Base-by-base conservation (phyloP, 2,329 filamentous ascomycete genomes). In the Orbilia ellipsospora region DNA sequence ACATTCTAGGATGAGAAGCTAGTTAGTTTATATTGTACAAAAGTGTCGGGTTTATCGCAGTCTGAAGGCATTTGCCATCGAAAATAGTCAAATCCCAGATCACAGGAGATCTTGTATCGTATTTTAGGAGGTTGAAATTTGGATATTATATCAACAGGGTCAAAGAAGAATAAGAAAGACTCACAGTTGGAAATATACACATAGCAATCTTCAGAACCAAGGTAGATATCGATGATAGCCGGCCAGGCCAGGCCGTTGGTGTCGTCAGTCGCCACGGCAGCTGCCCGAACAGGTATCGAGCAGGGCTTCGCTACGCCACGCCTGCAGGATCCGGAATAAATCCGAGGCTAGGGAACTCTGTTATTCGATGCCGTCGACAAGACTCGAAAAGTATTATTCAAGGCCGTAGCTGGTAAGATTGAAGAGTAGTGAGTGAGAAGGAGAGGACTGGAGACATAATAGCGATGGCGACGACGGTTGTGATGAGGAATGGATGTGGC, bases 341-440 rank as follows among this genome's bases (percentile, higher is more conserved):
- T 68, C 64, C 63, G 70, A 68, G 51, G 52, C 20, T 61, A 67
- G 31, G 50, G 54, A 6, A 36, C 65, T 45, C 63, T 20, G 10
- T 54, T 56, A 51, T 52, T 63, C 26, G 40, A 57, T 42, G 40
- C 23, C 62, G 48, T 56, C 26, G 8, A 36, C 31, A 36, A n/a
- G 18, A 20, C 40, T 36, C 26, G 44, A 74, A 54, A 68, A 44
- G 55, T 44, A 59, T 63, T 66, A 66, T 66, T 65, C 69, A 73
- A 48, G 6, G 56, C 44, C 20, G 5, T 18, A 40, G 42, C 15
- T 48, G 23, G 31, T 56, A 40, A n/a, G 10, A 36, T 36, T 36
- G 31, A 36, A 36, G 31, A 55, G 42, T 51, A 36, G n/a, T 28
- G 52, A 44, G 28, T 16, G 36, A 6, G 56, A 55, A 28, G 20